These are phyloP conservation scores for Pseudocercospora cruenta DNA, from an alignment of 2,329 filamentous ascomycete species.

Conservation along the genomic window DNA sequence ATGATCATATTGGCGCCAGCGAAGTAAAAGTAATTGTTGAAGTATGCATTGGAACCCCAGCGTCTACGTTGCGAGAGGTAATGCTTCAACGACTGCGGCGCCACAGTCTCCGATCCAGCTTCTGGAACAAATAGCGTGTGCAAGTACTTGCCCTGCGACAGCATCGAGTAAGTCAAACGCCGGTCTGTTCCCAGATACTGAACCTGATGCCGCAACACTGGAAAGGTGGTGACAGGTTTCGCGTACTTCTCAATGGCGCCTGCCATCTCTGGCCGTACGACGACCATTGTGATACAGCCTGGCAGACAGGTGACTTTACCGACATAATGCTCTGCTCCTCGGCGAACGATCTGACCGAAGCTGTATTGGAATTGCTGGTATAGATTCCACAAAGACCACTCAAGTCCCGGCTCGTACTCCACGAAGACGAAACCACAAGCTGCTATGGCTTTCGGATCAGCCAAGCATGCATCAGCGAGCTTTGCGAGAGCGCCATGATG, in stretches of 20 bases:
- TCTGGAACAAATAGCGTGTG: constrained; percentile 41
- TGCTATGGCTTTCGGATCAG: constrained; percentile 30
- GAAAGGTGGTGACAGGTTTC: constrained; percentile 29
- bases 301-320: constrained; percentile 33
- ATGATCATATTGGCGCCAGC: constrained; percentile 44
- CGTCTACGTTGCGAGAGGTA: constrained; percentile 42
- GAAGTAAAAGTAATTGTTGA: constrained; percentile 44
- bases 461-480: constrained; percentile 26
- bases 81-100: constrained; percentile 41
- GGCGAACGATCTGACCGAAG: constrained; percentile 32
- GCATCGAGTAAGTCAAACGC: constrained; percentile 31
- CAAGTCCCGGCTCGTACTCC: constrained; percentile 30
- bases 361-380: constrained; percentile 34
- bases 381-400: constrained; percentile 33
- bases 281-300: constrained; percentile 34
- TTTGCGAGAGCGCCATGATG: constrained; percentile 30
- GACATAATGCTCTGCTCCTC: constrained; percentile 29
- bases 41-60: constrained; percentile 44
- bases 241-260: constrained; percentile 32
- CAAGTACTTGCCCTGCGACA: constrained; percentile 27
- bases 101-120: constrained; percentile 42
- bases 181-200: constrained; percentile 33
- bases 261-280: constrained; percentile 31
- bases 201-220: constrained; percentile 31
- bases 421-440: constrained; percentile 31